Evolutionary conservation across 495 filamentous ascomycete genomes (phyloP).

Genomic region (Copromyces sp.): DNA sequence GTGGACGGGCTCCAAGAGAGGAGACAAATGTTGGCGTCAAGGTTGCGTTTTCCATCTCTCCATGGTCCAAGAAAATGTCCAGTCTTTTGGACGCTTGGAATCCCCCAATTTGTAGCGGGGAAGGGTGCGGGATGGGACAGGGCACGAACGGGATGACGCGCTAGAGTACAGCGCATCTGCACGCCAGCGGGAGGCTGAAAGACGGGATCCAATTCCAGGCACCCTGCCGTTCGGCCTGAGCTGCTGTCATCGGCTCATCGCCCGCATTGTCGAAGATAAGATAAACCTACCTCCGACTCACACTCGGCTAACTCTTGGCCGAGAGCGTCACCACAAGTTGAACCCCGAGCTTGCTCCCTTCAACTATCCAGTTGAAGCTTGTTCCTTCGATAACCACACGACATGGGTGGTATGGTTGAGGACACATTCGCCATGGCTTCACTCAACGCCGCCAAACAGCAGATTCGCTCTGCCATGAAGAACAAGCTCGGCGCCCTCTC

Average conservation of each 20-base stretch:
- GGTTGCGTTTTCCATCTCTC: not conserved
- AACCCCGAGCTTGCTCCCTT: not conserved
- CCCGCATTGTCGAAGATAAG: not conserved
- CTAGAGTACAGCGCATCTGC: not conserved
- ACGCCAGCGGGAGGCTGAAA: not conserved
- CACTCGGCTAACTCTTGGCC: not conserved
- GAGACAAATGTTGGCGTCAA: not conserved
- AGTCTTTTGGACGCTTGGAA: not conserved
- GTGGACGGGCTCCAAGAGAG: not conserved
- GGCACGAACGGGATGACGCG: not conserved
- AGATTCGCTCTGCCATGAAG: constrained; percentile 60
- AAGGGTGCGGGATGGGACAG: not conserved
- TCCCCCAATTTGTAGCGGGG: not conserved
- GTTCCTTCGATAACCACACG: not conserved
- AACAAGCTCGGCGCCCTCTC: constrained; percentile 47
- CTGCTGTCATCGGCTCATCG: not conserved
- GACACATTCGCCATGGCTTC: constrained; percentile 16
- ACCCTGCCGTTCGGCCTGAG: not conserved
- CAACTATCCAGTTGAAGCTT: not conserved
- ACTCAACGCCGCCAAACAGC: constrained; percentile 53
- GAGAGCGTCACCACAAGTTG: not conserved
- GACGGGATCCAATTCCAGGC: not conserved
- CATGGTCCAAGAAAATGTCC: not conserved
- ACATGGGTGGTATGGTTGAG: constrained; percentile 4
- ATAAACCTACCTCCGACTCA: not conserved